Conservation (phyloP, 148 eudicot genomes). For the Vaccinium myrtillus region DNA sequence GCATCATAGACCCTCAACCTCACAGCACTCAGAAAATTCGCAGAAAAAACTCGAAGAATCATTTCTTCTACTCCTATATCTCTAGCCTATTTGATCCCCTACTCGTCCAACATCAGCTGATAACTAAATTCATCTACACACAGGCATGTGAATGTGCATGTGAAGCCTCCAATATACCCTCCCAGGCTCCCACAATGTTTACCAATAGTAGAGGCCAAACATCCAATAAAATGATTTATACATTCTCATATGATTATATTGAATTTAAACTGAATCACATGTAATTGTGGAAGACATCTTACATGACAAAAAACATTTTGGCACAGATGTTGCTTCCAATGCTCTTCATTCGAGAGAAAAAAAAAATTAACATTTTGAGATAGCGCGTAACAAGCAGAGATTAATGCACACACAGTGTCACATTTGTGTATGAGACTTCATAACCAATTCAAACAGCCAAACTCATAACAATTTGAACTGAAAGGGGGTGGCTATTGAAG, state of each 20-base stretch:
- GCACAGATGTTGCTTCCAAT: neutral
- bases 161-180: neutral
- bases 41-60: neutral
- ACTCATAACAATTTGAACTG: neutral
- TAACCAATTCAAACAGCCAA: constrained; percentile 5
- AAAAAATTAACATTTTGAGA: neutral
- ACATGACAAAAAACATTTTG: neutral
- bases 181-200: neutral
- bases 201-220: neutral
- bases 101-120: neutral
- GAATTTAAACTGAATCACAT: neutral
- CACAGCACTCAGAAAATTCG: neutral
- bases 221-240: neutral
- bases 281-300: neutral
- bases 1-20: neutral
- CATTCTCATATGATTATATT: neutral
- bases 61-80: neutral
- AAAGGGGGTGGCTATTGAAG: neutral
- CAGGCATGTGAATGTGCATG: neutral
- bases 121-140: neutral
- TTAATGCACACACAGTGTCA: neutral
- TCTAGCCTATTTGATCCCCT: neutral
- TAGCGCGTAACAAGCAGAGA: neutral
- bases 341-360: neutral
- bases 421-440: neutral